Conservation (phyloP, 768 basidiomycete species). For the Auricularia cornea region DNA sequence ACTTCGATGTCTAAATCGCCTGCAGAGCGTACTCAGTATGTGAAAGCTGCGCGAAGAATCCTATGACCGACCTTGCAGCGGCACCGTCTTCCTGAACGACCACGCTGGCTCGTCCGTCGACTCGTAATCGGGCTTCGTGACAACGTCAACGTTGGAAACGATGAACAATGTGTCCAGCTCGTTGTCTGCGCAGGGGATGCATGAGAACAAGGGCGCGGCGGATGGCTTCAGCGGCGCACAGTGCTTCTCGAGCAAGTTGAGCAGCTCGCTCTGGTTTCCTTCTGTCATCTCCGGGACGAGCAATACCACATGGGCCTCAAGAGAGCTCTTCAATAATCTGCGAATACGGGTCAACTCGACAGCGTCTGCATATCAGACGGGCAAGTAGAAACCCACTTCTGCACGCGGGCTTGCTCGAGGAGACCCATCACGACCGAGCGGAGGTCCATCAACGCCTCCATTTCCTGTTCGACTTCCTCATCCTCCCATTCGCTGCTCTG, state of each 20-base stretch:
- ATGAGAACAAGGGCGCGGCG: background rate
- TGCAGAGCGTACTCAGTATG: background rate
- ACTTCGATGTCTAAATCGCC: conserved; percentile 31
- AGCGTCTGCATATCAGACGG: background rate
- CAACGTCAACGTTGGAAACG: conserved; percentile 59
- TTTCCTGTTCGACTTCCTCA: conserved; percentile 44
- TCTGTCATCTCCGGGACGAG: conserved; percentile 35
- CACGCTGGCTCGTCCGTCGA: conserved; percentile 36
- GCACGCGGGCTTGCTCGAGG: conserved; percentile 66
- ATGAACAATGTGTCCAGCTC: conserved; percentile 71
- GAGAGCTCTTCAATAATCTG: conserved; percentile 64
- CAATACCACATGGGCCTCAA: conserved; percentile 70
- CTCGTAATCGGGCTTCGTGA: conserved; percentile 33
- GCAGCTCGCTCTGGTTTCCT: conserved; percentile 21
- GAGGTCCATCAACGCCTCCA: conserved; percentile 53
- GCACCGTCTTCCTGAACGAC: conserved; percentile 38
- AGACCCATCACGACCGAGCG: conserved; percentile 54
- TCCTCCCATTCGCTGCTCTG: conserved; percentile 62
- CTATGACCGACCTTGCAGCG: conserved; percentile 37
- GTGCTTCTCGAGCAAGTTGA: background rate
- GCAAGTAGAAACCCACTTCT: conserved; percentile 46
- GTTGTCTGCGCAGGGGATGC: conserved; percentile 34
- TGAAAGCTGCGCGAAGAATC: background rate
- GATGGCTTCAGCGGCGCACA: background rate
- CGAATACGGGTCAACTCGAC: conserved; percentile 4